phyloP scores from a whole-genome alignment of 1,284 basidiomycete species.

The Papiliotrema fonsecae region DNA sequence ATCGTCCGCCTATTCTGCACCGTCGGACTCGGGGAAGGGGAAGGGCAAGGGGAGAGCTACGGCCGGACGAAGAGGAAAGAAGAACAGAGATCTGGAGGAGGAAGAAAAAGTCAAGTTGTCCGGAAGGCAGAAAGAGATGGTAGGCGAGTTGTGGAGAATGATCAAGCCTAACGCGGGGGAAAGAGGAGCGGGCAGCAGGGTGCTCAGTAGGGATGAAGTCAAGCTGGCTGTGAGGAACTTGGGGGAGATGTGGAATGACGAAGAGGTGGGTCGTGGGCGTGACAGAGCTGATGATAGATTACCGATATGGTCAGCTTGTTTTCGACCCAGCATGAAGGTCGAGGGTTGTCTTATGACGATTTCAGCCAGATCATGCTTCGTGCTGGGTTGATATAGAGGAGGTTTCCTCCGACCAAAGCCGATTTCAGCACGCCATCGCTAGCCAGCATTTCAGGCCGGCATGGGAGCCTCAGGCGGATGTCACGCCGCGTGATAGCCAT shows the following conservation, averaged over 20 bases:
- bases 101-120: constrained; percentile 19
- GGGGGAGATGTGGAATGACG: constrained; percentile 46
- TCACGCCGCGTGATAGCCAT: no score
- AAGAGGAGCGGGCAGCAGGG: constrained; percentile 5
- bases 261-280: constrained; percentile 35
- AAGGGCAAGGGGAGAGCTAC: constrained; percentile 5
- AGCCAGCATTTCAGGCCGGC: no score
- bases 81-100: constrained; percentile 12
- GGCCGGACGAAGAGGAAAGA: constrained; percentile 3
- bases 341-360: constrained; percentile 43
- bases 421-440: no score
- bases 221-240: constrained; percentile 37
- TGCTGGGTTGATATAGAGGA: constrained; percentile 34
- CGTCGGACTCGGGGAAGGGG: constrained; percentile 4
- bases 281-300: constrained; percentile 24
- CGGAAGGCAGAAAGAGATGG: constrained; percentile 32
- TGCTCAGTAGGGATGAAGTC: constrained; percentile 41
- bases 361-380: constrained; percentile 42
- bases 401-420: no score
- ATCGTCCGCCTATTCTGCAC: constrained; percentile 14
- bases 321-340: constrained; percentile 42
- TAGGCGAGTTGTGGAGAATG: constrained; percentile 43
- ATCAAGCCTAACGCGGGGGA: constrained; percentile 23
- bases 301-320: constrained; percentile 48
- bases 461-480: no score